These are phyloP conservation scores for Erodium moschatum DNA, from an alignment of 441 rosid species.

Conservation along the genomic window DNA sequence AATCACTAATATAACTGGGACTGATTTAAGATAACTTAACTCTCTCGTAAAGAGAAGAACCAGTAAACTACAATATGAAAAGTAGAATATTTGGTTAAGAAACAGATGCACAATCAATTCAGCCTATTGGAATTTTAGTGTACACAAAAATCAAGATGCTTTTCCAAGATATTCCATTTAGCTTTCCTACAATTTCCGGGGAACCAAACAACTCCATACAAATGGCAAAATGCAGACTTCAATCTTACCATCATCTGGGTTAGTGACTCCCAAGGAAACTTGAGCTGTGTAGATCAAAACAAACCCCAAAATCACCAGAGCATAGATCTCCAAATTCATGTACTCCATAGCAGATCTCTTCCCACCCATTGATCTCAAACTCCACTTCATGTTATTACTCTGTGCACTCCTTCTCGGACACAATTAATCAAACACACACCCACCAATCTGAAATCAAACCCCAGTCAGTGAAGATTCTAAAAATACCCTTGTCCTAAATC, in stretches of 20 bases:
- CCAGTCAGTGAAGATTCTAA: background rate
- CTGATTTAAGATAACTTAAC: no score
- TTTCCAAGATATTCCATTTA: background rate
- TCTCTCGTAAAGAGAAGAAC: background rate
- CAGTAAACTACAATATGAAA: background rate
- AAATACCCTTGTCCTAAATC: background rate
- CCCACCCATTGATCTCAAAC: background rate
- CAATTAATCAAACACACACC: slow-evolving; percentile 27
- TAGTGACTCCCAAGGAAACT: slow-evolving; percentile 53
- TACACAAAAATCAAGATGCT: no score
- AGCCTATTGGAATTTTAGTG: no score
- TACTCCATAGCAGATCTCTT: slow-evolving; percentile 41
- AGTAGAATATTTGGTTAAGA: no score
- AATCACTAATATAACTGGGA: no score
- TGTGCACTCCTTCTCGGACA: slow-evolving; percentile 24
- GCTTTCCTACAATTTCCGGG: slow-evolving; percentile 11
- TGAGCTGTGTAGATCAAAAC: slow-evolving; percentile 47
- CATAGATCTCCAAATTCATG: slow-evolving; percentile 38
- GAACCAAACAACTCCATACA: slow-evolving; percentile 18
- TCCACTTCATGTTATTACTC: background rate
- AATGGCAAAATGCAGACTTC: slow-evolving; percentile 3
- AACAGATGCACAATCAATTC: no score
- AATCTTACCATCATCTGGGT: slow-evolving; percentile 65
- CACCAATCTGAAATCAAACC: slow-evolving; percentile 39
- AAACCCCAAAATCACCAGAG: slow-evolving; percentile 36